These are phyloP conservation scores for Rosa lucieae DNA, from an alignment of 306 rosid genomes.

Conservation along the genomic window DNA sequence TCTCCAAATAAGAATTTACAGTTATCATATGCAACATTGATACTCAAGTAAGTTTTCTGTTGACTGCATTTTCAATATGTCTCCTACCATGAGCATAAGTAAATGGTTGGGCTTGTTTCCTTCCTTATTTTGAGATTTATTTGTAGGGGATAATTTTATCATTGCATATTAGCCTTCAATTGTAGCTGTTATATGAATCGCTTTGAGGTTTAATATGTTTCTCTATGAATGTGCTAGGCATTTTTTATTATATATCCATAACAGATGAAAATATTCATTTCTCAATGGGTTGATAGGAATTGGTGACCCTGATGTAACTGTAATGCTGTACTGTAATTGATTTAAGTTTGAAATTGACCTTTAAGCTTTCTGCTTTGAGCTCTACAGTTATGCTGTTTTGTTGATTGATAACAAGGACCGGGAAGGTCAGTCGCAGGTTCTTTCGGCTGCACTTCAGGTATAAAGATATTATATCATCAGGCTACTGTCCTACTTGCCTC, in stretches of 20 bases:
- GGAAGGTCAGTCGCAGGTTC: conserved; percentile 94
- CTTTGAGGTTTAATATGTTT: background rate
- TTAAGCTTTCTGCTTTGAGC: conserved; percentile 29
- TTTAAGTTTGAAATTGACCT: conserved; percentile 13
- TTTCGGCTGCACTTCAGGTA: conserved; percentile 94
- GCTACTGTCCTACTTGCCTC: background rate
- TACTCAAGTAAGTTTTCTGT: conserved; percentile 73
- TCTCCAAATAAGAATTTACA: conserved; percentile 82
- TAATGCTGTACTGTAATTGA: background rate
- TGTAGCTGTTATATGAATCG: background rate
- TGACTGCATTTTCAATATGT: background rate
- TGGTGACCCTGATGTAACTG: background rate
- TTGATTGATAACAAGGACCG: conserved; percentile 74
- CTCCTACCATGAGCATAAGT: background rate
- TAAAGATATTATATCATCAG: conserved; percentile 20
- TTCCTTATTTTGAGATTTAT: background rate
- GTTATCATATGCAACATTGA: conserved; percentile 73
- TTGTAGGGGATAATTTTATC: background rate
- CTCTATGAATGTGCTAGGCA: background rate
- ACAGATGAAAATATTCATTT: background rate
- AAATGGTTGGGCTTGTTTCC: background rate
- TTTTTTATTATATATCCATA: background rate
- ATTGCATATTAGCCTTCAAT: background rate
- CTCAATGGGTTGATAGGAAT: background rate
- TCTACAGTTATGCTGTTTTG: conserved; percentile 72